Evolutionary conservation across 164 flowering plant species (phyloP), one percentile per base, ranked within the genome.

Genomic region (Stephania cephalantha): DNA sequence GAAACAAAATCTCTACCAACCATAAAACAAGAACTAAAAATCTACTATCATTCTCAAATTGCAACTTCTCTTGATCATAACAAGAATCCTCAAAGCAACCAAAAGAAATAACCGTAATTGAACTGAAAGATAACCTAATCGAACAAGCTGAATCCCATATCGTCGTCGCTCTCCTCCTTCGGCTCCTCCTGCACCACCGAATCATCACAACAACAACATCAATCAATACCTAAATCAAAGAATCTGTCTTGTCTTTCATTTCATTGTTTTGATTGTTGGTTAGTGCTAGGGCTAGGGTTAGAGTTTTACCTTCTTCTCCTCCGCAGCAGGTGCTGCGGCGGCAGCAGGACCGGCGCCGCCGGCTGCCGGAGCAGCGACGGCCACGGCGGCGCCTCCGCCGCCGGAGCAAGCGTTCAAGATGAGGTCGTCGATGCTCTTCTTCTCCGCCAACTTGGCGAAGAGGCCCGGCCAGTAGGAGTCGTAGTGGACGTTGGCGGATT

Each of bases 151-250:
- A 84, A 85, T 46, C 85, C 85, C 84, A 85, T 82, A 61, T 85
- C 87, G 1, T 85, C 84, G 31, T 85, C 87, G 48, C 84, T 83
- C 74, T 85, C 87, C 58, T 85, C 85, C 75, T 85, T 85, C 0
- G 86, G 78, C 42, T 85, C 87, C 75, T 85, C 87, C 87, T 85
- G 85, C 66, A 81, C 55, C 1, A 30, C 6, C 18, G 4, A 58
- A 35, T 20, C 25, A 46, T 42, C 29, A 63, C 22, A 42, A 44
- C 9, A 29, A 2, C 42, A 35, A 2, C 42, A 35, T 25, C 18
- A 55, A 55, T 55, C 61, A 55, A 55, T 5, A 12, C 61, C 61
- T 12, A 1, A 55, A 55, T 48, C 61, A n/a, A 55, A 7, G 17
- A 55, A 55, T 25, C 25, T 25, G 25, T 25, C 25, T 25, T 25